Percentiles rank a stretch among this genome's conserved stretches.
These are phyloP conservation scores for Cardamine resedifolia DNA, from an alignment of 345 rosid genomes.

Conservation along the genomic window DNA sequence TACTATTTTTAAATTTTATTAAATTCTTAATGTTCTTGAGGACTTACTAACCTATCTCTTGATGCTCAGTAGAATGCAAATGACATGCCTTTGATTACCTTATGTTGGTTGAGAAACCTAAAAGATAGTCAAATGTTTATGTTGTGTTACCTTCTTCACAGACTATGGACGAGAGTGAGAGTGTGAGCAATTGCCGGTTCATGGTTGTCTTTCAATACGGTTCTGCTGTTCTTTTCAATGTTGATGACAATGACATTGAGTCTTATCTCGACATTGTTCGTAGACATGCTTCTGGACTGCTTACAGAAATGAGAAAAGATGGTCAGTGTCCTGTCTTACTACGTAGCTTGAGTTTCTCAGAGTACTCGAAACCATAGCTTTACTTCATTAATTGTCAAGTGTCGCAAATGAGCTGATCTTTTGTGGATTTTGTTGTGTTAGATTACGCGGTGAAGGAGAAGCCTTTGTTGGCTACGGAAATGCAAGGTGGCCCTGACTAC, in stretches of 20 bases:
- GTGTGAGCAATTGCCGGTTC: slow-evolving; percentile 50
- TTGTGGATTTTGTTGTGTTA: slow-evolving; percentile 30
- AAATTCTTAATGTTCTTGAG: not conserved
- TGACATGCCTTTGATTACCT: not conserved
- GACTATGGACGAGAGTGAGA: slow-evolving; percentile 51
- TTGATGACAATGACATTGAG: slow-evolving; percentile 72
- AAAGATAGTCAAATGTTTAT: slow-evolving; percentile 6
- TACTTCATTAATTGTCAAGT: not conserved
- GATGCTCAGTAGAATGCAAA: not conserved
- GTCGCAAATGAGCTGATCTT: not conserved
- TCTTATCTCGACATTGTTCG: slow-evolving; percentile 60
- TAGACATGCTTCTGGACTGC: slow-evolving; percentile 78
- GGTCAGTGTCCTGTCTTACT: slow-evolving; percentile 44
- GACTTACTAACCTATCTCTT: not conserved
- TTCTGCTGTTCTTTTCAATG: slow-evolving; percentile 84
- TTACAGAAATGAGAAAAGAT: slow-evolving; percentile 77
- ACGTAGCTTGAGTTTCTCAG: not conserved
- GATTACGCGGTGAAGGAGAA: slow-evolving; percentile 91
- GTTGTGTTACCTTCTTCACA: slow-evolving; percentile 31
- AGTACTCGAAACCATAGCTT: not conserved
- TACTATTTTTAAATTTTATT: slow-evolving; percentile 5
- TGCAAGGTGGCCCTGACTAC: slow-evolving; percentile 86
- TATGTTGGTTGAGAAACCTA: not conserved
- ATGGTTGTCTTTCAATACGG: slow-evolving; percentile 94
- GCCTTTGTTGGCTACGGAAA: slow-evolving; percentile 64